These are phyloP conservation scores for Abrus precatorius DNA, from an alignment of 306 rosid genomes.

Conservation along the genomic window DNA sequence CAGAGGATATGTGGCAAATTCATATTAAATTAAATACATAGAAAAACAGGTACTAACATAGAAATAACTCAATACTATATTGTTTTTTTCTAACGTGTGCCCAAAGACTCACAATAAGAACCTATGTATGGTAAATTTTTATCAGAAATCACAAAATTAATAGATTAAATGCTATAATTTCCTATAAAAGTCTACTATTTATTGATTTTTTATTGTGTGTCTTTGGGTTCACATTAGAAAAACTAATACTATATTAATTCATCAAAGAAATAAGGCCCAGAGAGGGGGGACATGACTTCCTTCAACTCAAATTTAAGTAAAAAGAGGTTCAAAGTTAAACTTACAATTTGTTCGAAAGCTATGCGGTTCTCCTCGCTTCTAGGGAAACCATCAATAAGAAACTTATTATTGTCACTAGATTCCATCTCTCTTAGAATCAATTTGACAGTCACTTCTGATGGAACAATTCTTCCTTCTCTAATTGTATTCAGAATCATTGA, in stretches of 20 bases:
- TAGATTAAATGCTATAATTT: no score
- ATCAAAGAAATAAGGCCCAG: conserved; percentile 4
- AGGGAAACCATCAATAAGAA: conserved; percentile 97
- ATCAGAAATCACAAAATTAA: no score
- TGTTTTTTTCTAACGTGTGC: no score
- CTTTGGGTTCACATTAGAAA: no score
- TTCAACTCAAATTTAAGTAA: conserved; percentile 23
- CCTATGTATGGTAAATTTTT: no score
- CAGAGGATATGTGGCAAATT: conserved; percentile 30
- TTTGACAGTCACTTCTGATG: conserved; percentile 83
- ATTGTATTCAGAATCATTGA: conserved; percentile 77
- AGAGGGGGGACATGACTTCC: conserved; percentile 14
- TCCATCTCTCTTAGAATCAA: conserved; percentile 87
- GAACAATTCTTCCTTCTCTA: conserved; percentile 89
- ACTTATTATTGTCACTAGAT: conserved; percentile 64
- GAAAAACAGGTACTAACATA: neutral
- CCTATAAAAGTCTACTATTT: no score
- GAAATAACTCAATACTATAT: conserved; percentile 42
- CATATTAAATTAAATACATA: conserved; percentile 13
- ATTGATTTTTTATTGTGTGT: no score
- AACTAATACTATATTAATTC: conserved; percentile 20
- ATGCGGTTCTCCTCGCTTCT: conserved; percentile 86
- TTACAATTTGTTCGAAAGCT: conserved; percentile 83
- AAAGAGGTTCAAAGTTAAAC: conserved; percentile 53
- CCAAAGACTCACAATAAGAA: no score